Conservation (phyloP, 139 green algal species). For the Micromonas commoda region DNA sequence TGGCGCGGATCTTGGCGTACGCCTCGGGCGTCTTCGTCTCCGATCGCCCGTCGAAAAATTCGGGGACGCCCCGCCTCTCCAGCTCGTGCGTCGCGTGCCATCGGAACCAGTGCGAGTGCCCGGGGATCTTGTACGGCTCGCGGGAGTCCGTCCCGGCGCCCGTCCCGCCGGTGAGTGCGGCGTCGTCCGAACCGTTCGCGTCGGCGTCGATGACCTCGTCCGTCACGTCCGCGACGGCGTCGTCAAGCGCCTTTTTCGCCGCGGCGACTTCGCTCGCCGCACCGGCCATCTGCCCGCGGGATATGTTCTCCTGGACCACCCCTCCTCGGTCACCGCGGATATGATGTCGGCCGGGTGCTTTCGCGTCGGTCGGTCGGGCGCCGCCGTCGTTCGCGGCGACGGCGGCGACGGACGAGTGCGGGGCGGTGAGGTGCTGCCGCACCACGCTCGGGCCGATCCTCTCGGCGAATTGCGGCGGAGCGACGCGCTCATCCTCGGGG, state of each 20-base stretch:
- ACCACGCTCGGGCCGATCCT: neutral
- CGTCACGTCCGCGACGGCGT: neutral
- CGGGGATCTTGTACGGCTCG: conserved; percentile 54
- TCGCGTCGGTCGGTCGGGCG: too few relatives aligned
- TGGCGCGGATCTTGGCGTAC: neutral
- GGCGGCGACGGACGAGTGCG: neutral
- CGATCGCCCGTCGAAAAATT: conserved; percentile 62
- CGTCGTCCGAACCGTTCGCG: too few relatives aligned
- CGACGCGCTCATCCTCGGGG: too few relatives aligned
- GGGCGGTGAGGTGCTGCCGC: neutral
- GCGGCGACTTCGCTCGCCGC: neutral
- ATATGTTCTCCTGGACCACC: neutral
- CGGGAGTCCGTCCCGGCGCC: neutral
- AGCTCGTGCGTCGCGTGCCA: conserved; percentile 55
- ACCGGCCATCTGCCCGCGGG: neutral
- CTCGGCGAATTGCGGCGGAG: too few relatives aligned
- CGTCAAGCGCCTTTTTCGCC: neutral
- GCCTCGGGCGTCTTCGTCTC: conserved; percentile 46
- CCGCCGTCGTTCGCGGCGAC: neutral
- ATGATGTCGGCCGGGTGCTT: too few relatives aligned
- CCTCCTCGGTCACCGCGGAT: too few relatives aligned
- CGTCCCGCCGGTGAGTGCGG: too few relatives aligned
- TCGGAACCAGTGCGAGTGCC: conserved; percentile 64
- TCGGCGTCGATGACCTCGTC: neutral
- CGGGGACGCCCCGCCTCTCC: conserved; percentile 51